Evolutionary conservation across 345 rosid genomes (phyloP).

Genomic region (Gossypium australe): DNA sequence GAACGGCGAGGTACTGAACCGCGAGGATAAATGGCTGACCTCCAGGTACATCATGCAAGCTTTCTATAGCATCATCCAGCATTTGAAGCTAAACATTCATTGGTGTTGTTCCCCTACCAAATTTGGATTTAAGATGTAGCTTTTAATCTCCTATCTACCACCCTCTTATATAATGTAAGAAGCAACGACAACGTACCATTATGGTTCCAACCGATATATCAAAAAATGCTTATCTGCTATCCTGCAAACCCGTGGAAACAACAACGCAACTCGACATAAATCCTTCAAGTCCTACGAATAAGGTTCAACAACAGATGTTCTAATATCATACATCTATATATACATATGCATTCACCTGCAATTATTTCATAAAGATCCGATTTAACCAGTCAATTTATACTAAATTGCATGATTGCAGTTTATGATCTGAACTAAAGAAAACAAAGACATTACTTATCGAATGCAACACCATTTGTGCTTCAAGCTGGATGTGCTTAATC

Average conservation of each 20-base stretch:
- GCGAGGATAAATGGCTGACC: neutral
- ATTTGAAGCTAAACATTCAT: slow-evolving; percentile 3
- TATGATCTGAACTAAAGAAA: neutral
- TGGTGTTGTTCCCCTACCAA: neutral
- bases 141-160: neutral
- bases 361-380: neutral
- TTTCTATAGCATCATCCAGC: neutral
- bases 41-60: neutral
- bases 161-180: neutral
- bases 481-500: slow-evolving; percentile 13
- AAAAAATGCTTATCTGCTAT: slow-evolving; percentile 6
- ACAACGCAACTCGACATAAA: neutral
- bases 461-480: slow-evolving; percentile 16
- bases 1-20: neutral
- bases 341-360: neutral
- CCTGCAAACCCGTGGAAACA: slow-evolving; percentile 5
- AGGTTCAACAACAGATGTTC: neutral
- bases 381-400: neutral
- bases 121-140: neutral
- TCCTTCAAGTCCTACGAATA: neutral
- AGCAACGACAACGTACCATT: neutral
- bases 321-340: neutral
- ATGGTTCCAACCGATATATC: neutral
- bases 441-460: slow-evolving; percentile 25
- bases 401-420: slow-evolving; percentile 10